Evolutionary conservation across 495 filamentous ascomycete species (phyloP).

Genomic region (Aspergillus leporis): DNA sequence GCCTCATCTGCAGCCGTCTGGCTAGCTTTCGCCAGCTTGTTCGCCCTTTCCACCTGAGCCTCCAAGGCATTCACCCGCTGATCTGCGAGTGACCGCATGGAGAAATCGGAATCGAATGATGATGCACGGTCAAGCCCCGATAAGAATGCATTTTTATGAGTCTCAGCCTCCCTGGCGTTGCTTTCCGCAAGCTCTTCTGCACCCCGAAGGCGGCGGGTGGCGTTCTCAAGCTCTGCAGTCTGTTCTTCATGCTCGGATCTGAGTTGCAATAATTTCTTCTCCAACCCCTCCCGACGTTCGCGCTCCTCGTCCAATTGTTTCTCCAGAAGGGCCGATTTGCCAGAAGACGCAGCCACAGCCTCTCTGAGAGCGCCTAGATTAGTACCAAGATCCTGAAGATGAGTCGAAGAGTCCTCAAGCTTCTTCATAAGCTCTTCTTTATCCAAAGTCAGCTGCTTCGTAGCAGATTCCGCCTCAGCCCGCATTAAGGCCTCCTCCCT

Average conservation of each 20-base stretch:
- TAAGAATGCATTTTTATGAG: constrained; percentile 81
- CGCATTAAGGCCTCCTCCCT: constrained; percentile 76
- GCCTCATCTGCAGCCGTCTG: constrained; percentile 87
- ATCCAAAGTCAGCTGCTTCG: constrained; percentile 75
- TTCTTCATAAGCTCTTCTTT: constrained; percentile 77
- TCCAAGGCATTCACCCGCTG: constrained; percentile 79
- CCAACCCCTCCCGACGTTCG: constrained; percentile 69
- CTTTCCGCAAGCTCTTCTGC: constrained; percentile 89
- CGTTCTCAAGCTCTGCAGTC: constrained; percentile 74
- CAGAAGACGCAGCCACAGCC: constrained; percentile 75
- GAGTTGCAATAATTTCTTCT: constrained; percentile 76
- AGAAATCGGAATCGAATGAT: constrained; percentile 46
- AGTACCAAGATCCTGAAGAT: constrained; percentile 67
- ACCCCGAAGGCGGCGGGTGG: constrained; percentile 73
- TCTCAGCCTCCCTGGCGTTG: constrained; percentile 81
- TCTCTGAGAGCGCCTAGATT: constrained; percentile 74
- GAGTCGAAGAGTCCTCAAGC: constrained; percentile 64
- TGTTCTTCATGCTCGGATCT: constrained; percentile 83
- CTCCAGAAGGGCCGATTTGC: constrained; percentile 74
- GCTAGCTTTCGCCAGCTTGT: constrained; percentile 77
- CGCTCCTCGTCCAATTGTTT: constrained; percentile 84
- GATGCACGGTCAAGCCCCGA: constrained; percentile 70
- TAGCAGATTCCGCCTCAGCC: constrained; percentile 70
- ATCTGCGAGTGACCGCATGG: constrained; percentile 57
- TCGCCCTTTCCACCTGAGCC: constrained; percentile 75